Percentiles rank a stretch among this genome's conserved stretches.
phyloP scores from a whole-genome alignment of 768 basidiomycete species.

The Termitomyces sp. region DNA sequence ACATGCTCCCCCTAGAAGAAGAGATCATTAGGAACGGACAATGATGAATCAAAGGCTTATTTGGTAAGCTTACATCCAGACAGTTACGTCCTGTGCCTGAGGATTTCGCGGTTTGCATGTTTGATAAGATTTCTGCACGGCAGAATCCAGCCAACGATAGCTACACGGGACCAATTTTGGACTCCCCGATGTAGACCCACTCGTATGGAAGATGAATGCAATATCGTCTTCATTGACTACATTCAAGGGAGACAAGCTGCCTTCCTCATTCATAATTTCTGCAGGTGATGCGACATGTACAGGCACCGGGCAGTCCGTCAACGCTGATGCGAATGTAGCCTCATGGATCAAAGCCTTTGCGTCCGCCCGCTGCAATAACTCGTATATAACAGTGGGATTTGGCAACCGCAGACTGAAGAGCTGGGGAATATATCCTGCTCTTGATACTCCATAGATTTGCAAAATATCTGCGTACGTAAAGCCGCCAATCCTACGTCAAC shows the following conservation, averaged over 20 bases:
- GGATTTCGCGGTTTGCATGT: slow-evolving; percentile 38
- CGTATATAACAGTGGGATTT: slow-evolving; percentile 63
- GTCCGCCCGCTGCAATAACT: slow-evolving; percentile 56
- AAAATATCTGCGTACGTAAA: slow-evolving; percentile 67
- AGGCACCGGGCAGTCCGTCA: slow-evolving; percentile 43
- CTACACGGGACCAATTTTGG: slow-evolving; percentile 75
- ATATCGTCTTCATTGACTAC: slow-evolving; percentile 32
- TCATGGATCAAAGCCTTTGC: slow-evolving; percentile 66
- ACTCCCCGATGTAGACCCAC: slow-evolving; percentile 78
- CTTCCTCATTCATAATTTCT: slow-evolving; percentile 28
- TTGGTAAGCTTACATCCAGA: slow-evolving; percentile 51
- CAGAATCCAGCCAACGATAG: slow-evolving; percentile 60
- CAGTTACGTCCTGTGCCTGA: slow-evolving; percentile 60
- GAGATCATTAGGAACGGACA: background rate
- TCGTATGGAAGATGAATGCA: slow-evolving; percentile 75
- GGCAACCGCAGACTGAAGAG: slow-evolving; percentile 75
- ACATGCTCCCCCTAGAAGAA: slow-evolving; percentile 67
- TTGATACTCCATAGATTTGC: slow-evolving; percentile 68
- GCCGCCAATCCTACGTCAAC: slow-evolving; percentile 56
- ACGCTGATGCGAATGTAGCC: slow-evolving; percentile 40
- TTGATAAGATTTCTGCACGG: slow-evolving; percentile 52
- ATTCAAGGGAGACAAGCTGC: slow-evolving; percentile 29
- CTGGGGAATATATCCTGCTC: slow-evolving; percentile 75
- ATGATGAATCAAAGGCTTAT: background rate
- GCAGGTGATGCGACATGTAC: slow-evolving; percentile 38